phyloP scores from a whole-genome alignment of 495 filamentous ascomycete genomes.

The Daldinia loculata region DNA sequence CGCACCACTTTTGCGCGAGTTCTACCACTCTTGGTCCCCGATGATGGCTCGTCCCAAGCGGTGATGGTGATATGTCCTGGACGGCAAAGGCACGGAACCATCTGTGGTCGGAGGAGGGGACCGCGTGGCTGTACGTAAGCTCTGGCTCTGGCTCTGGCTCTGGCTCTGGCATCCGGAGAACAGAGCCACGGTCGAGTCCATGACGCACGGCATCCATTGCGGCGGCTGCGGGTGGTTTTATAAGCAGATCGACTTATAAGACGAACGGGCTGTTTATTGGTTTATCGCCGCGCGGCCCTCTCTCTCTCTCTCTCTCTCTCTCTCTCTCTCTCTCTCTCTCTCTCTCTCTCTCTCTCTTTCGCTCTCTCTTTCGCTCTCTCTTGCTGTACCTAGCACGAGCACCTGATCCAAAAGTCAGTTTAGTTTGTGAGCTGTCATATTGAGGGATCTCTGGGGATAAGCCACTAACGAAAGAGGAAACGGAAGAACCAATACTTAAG shows the following conservation, averaged over 20 bases:
- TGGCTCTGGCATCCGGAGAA: not conserved
- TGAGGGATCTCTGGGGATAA: slow-evolving; percentile 18
- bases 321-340: not conserved
- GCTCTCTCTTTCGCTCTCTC: not conserved
- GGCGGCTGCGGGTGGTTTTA: not conserved
- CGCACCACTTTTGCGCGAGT: slow-evolving; percentile 10
- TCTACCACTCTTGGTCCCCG: not conserved
- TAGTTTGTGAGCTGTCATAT: slow-evolving; percentile 39
- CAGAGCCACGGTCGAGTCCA: not conserved
- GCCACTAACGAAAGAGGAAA: slow-evolving; percentile 21
- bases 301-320: not conserved
- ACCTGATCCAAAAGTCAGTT: slow-evolving; percentile 6
- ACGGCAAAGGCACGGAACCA: not conserved
- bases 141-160: not conserved
- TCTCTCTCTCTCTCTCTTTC: too few relatives aligned
- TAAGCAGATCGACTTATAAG: slow-evolving; percentile 4
- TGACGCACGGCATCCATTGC: slow-evolving; percentile 12
- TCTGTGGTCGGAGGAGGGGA: not conserved
- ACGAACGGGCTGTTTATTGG: not conserved
- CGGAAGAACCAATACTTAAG: not conserved
- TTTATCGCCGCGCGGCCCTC: not conserved
- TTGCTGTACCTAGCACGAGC: not conserved
- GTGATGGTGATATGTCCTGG: not conserved
- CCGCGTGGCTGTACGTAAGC: not conserved
- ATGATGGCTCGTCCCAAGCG: not conserved